Base-by-base conservation (phyloP, 371 early-diverging fungal species). In the Mucor ambiguus region DNA sequence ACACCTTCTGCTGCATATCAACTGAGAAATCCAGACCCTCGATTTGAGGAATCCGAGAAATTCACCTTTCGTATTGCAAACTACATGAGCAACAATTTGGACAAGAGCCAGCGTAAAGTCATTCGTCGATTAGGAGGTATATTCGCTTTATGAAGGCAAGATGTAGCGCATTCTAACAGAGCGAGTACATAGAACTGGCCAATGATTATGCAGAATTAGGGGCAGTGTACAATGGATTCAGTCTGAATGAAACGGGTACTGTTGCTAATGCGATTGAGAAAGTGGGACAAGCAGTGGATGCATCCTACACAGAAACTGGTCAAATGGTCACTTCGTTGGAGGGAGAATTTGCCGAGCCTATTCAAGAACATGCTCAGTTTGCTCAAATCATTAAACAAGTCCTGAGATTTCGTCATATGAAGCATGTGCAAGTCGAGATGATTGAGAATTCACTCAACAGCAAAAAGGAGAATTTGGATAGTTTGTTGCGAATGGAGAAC, bases 191-290 rank as follows among this genome's bases (percentile, higher is more conserved):
- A 83, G 80, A 80, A 66, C 60, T 93, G 28, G 87, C 94, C 0
- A 79, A 81, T 32, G 92, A 93, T 65, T 92, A 92, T 70, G 85
- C 93, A 14, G 97, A 96, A 64, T 82, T 97, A n/a, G 98, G 97
- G 0, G 95, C 94, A 7, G 82, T 90, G 0, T 94, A 95, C 75
- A 97, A 97, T 68, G 96, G 92, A 26, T 96, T 97, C 77, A 96
- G 97, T 61, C 85, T 97, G 58, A 87, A 87, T 63, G 97, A 96
- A 63, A 70, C 73, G 38, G 87, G 84, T 6, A 72, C 75, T n/a
- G 79, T 97, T 14, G 87, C 95, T 4, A 89, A 86, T 38, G 93
- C 92, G 0, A 92, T 97, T 64, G 98, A 97, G 74, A 87, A 90
- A 64, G 81, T 93, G 43, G 98, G 97, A 1, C 93, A 94, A 71